phyloP scores from a whole-genome alignment of 768 basidiomycete species.

The Boletus reticulatus region DNA sequence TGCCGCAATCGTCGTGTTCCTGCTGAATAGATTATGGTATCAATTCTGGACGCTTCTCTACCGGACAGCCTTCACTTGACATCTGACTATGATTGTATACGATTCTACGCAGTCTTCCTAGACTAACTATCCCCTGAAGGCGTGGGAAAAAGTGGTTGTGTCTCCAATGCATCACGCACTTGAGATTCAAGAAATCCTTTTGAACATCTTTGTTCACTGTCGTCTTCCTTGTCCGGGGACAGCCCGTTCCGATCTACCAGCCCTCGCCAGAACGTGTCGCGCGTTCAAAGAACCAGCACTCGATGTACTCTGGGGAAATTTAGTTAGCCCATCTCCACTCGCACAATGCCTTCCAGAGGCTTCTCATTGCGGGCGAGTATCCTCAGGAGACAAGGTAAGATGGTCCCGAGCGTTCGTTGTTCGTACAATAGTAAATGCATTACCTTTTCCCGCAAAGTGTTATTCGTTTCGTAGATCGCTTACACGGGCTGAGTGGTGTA shows the following conservation, averaged over 20 bases:
- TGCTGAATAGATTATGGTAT: too few relatives aligned
- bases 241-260: neutral
- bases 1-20: neutral
- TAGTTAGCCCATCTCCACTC: neutral
- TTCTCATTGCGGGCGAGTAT: neutral
- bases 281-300: neutral
- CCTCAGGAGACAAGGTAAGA: too few relatives aligned
- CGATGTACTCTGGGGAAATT: neutral
- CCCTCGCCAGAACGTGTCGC: neutral
- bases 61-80: too few relatives aligned
- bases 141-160: too few relatives aligned
- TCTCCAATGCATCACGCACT: neutral
- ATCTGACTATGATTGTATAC: too few relatives aligned
- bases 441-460: neutral
- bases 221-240: neutral
- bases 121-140: too few relatives aligned
- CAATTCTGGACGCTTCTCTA: too few relatives aligned
- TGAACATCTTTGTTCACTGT: neutral
- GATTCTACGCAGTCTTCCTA: too few relatives aligned
- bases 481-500: neutral
- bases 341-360: neutral
- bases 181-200: neutral
- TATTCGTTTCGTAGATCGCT: neutral
- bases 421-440: too few relatives aligned
- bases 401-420: too few relatives aligned